Percentiles rank a stretch among this genome's conserved stretches.
Evolutionary conservation across 2,329 filamentous ascomycete genomes (phyloP).

Genomic region (Endoconidiophora polonica): DNA sequence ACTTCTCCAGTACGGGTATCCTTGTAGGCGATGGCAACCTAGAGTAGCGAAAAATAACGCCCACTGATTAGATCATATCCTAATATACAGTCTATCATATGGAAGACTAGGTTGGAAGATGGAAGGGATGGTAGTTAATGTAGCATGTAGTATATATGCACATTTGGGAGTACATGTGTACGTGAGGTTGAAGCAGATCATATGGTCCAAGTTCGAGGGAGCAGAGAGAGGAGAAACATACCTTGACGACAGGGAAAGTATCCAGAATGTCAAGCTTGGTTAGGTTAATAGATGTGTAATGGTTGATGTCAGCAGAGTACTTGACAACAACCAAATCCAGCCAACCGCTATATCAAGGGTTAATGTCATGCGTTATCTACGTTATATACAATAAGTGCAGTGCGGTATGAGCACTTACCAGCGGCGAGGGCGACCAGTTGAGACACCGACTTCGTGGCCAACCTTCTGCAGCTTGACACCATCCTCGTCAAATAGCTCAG

Average conservation of each 20-base stretch:
- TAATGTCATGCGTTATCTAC: neutral
- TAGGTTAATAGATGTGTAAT: constrained; percentile 25
- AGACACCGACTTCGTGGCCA: constrained; percentile 22
- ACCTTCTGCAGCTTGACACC: constrained; percentile 27
- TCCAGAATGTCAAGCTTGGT: constrained; percentile 51
- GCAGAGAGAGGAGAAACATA: neutral
- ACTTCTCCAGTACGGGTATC: constrained; percentile 25
- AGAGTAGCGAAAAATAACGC: constrained; percentile 20
- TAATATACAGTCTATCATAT: neutral
- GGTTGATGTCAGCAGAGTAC: constrained; percentile 45
- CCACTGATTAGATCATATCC: neutral
- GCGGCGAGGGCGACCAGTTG: constrained; percentile 13
- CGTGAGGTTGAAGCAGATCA: neutral
- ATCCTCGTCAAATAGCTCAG: constrained; percentile 30
- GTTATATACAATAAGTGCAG: neutral
- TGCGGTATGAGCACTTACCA: neutral
- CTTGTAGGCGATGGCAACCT: constrained; percentile 48
- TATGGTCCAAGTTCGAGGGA: too few species aligned
- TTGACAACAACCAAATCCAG: constrained; percentile 53
- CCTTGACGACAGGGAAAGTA: constrained; percentile 55
- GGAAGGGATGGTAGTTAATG: too few species aligned
- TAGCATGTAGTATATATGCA: too few species aligned
- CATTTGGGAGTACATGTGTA: neutral
- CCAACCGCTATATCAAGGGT: constrained; percentile 24
- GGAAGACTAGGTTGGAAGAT: too few species aligned